Evolutionary conservation across 495 filamentous ascomycete genomes (phyloP).

Genomic region (Cercophora newfieldiana): DNA sequence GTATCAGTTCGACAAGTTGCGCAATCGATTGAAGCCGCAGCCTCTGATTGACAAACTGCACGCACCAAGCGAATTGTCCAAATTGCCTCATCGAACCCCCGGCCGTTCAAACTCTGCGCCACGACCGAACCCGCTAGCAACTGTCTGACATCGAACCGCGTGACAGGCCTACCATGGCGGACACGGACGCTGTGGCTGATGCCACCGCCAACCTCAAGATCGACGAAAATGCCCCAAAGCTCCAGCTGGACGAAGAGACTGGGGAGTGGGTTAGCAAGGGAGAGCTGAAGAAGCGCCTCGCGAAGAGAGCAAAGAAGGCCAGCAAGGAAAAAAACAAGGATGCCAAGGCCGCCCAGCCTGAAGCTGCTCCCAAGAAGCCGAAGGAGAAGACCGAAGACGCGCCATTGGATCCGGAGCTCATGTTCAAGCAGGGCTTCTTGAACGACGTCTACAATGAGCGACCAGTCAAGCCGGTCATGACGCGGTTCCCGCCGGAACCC

Average conservation of each 20-base stretch:
- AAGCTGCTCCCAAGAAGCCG: slow-evolving; percentile 43
- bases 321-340: slow-evolving; percentile 49
- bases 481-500: slow-evolving; percentile 92
- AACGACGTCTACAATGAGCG: slow-evolving; percentile 77
- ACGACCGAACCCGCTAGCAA: not conserved
- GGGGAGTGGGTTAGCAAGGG: slow-evolving; percentile 67
- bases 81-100: not conserved
- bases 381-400: slow-evolving; percentile 48
- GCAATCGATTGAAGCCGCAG: not conserved
- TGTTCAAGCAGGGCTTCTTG: slow-evolving; percentile 87
- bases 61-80: not conserved
- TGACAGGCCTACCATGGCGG: slow-evolving; percentile 48
- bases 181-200: slow-evolving; percentile 56
- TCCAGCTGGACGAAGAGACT: slow-evolving; percentile 64
- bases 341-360: slow-evolving; percentile 13
- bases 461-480: slow-evolving; percentile 63
- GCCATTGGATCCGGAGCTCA: slow-evolving; percentile 62
- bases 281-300: slow-evolving; percentile 63
- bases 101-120: not conserved
- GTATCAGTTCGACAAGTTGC: not conserved
- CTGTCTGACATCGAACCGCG: not conserved
- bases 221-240: slow-evolving; percentile 55
- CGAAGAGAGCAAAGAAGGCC: slow-evolving; percentile 65
- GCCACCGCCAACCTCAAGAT: slow-evolving; percentile 58
- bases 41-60: not conserved